A percentile compares a stretch with the other conserved stretches of the same genome.
Conservation (phyloP, 2,329 filamentous ascomycete species). For the Macrophomina pseudophaseolina region DNA sequence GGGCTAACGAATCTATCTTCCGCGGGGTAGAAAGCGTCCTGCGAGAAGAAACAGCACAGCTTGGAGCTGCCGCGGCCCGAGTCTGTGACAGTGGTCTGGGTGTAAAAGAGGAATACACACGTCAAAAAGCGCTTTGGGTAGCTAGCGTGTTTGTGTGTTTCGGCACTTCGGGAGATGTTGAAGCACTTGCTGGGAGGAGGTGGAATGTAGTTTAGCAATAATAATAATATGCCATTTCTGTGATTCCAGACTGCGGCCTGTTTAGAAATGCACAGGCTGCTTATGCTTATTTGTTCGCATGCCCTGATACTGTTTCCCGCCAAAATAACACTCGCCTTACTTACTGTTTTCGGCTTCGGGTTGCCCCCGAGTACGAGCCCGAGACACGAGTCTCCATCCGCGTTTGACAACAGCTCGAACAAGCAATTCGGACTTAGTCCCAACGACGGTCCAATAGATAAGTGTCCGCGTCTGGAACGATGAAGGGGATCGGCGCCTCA, state of each 20-base stretch:
- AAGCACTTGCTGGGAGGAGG: not conserved
- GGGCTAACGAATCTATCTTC: slow-evolving; percentile 9
- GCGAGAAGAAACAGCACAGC: slow-evolving; percentile 7
- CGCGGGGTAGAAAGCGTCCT: slow-evolving; percentile 9
- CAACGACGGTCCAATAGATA: not conserved
- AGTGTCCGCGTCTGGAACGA: not conserved
- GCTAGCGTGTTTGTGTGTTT: slow-evolving; percentile 16
- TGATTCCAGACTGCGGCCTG: not conserved
- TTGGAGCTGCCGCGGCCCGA: not conserved
- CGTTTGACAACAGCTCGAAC: not conserved
- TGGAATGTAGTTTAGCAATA: not conserved
- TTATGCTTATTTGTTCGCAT: not conserved
- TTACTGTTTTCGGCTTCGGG: not conserved
- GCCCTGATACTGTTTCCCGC: not conserved
- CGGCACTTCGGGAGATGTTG: not conserved
- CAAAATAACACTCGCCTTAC: not conserved
- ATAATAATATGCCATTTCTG: not conserved
- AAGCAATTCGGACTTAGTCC: not conserved
- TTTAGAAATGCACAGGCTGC: not conserved
- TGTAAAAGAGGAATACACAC: not conserved
- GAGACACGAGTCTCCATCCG: slow-evolving; percentile 5
- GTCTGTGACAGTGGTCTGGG: not conserved
- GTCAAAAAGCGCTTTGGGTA: slow-evolving; percentile 9
- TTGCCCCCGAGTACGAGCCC: slow-evolving; percentile 3
- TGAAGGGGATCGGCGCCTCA: not conserved